These are phyloP conservation scores for Cercospora citrullina DNA, from an alignment of 2,329 filamentous ascomycete species.

Conservation along the genomic window DNA sequence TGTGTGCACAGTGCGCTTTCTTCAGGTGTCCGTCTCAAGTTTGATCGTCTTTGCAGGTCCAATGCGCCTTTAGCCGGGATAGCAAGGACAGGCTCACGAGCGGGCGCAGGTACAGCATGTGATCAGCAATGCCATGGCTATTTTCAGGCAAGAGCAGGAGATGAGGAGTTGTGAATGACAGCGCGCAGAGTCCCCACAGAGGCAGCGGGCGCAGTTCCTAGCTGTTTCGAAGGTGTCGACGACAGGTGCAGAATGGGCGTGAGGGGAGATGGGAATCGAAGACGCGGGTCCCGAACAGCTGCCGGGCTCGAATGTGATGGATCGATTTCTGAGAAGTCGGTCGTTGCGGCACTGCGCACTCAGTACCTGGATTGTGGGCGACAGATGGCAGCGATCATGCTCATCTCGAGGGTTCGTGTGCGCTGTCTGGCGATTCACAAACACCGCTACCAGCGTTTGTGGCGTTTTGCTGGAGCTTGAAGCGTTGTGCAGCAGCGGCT, in stretches of 20 bases:
- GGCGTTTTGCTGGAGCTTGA: slow-evolving; percentile 25
- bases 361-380: not conserved
- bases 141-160: slow-evolving; percentile 14
- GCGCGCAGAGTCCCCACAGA: slow-evolving; percentile 16
- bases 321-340: slow-evolving; percentile 23
- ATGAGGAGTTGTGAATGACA: not conserved
- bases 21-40: slow-evolving; percentile 12
- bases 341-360: slow-evolving; percentile 10
- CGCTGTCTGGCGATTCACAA: slow-evolving; percentile 22
- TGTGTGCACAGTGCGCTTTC: slow-evolving; percentile 2
- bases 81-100: slow-evolving; percentile 20
- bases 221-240: slow-evolving; percentile 15
- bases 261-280: slow-evolving; percentile 11
- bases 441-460: slow-evolving; percentile 25
- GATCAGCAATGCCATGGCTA: slow-evolving; percentile 27
- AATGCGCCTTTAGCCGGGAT: slow-evolving; percentile 27
- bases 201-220: slow-evolving; percentile 18
- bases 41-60: slow-evolving; percentile 21
- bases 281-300: slow-evolving; percentile 10
- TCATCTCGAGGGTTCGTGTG: slow-evolving; percentile 28
- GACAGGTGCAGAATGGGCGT: slow-evolving; percentile 16
- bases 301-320: slow-evolving; percentile 25
- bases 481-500: slow-evolving; percentile 15
- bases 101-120: slow-evolving; percentile 29
- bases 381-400: slow-evolving; percentile 6